phyloP scores from a whole-genome alignment of 2,329 filamentous ascomycete species.

The Xylariaceae sp. region DNA sequence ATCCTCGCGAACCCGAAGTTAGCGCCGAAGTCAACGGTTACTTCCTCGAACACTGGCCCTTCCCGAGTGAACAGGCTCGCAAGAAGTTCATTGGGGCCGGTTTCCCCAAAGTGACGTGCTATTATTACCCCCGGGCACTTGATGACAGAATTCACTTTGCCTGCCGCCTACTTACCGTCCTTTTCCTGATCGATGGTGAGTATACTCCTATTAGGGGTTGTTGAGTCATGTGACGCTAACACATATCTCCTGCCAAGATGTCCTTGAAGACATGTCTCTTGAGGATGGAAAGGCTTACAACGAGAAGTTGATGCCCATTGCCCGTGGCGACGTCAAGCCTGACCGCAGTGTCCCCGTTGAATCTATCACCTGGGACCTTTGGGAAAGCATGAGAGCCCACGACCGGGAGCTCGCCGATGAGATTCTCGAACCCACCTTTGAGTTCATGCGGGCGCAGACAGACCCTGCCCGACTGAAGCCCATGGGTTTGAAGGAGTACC shows the following conservation, averaged over 20 bases:
- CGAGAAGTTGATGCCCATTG: neutral
- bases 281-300: neutral
- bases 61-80: constrained; percentile 25
- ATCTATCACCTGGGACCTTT: constrained; percentile 36
- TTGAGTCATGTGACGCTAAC: constrained; percentile 7
- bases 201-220: constrained; percentile 19
- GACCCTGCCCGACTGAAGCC: constrained; percentile 23
- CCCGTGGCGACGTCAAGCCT: constrained; percentile 15
- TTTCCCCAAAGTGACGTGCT: constrained; percentile 36
- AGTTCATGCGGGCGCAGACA: constrained; percentile 37
- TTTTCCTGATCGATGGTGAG: constrained; percentile 39
- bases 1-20: constrained; percentile 28
- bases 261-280: constrained; percentile 4
- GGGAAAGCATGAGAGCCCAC: constrained; percentile 33
- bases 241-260: constrained; percentile 17
- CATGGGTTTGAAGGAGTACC: constrained; percentile 30
- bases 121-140: constrained; percentile 34
- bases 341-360: constrained; percentile 32
- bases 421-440: constrained; percentile 33
- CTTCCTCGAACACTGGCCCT: constrained; percentile 12
- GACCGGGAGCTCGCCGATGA: constrained; percentile 32
- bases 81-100: constrained; percentile 33
- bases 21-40: constrained; percentile 26
- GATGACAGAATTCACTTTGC: constrained; percentile 38
- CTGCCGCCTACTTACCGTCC: constrained; percentile 36